Percentiles rank a stretch among this genome's conserved stretches.
These are phyloP conservation scores for Sporothrix humicola DNA, from an alignment of 2,329 filamentous ascomycete species.

Conservation along the genomic window DNA sequence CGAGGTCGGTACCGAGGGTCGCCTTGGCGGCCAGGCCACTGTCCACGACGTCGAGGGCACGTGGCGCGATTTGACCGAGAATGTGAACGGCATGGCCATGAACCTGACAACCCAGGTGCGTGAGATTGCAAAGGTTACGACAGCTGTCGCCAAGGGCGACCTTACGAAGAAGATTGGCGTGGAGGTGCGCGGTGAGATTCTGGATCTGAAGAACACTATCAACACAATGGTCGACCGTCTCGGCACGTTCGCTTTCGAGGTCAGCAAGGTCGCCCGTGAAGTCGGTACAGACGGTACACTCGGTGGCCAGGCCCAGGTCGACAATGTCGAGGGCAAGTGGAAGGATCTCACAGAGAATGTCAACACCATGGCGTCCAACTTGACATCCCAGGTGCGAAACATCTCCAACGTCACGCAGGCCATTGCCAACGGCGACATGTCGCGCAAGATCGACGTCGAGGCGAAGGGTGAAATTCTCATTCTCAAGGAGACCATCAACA, in stretches of 20 bases:
- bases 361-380: conserved; percentile 74
- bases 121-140: conserved; percentile 96
- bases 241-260: conserved; percentile 93
- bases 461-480: conserved; percentile 94
- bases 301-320: conserved; percentile 90
- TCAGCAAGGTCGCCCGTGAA: conserved; percentile 92
- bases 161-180: conserved; percentile 95
- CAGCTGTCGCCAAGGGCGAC: conserved; percentile 91
- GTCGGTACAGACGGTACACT: conserved; percentile 95
- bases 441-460: conserved; percentile 92
- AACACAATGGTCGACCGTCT: conserved; percentile 99
- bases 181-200: conserved; percentile 90
- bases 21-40: conserved; percentile 91
- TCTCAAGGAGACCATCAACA: conserved; percentile 95
- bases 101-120: conserved; percentile 97
- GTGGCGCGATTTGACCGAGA: conserved; percentile 93
- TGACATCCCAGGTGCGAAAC: conserved; percentile 79
- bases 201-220: conserved; percentile 95
- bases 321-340: conserved; percentile 97
- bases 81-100: conserved; percentile 98
- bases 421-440: conserved; percentile 94
- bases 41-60: conserved; percentile 97
- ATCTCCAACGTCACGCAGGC: conserved; percentile 94
- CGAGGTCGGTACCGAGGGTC: conserved; percentile 95
- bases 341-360: conserved; percentile 93